Evolutionary conservation across 176 grass and related monocot genomes (phyloP).

Genomic region (Avena eriantha): DNA sequence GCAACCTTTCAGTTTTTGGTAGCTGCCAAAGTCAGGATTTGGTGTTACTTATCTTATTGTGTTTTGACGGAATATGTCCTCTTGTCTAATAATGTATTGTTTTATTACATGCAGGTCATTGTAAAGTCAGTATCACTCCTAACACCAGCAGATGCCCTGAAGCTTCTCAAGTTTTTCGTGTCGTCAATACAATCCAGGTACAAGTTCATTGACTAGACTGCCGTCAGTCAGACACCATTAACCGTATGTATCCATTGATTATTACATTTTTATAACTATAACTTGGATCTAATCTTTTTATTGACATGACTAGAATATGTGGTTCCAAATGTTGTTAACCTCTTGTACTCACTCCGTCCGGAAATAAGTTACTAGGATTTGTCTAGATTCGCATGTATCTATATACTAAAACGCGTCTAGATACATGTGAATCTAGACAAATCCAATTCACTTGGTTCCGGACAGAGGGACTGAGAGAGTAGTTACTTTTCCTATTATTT

Average conservation of each 20-base stretch:
- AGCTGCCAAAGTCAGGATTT: not conserved
- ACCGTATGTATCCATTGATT: conserved; percentile 11
- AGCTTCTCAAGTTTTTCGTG: conserved; percentile 84
- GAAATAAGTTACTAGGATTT: too few species aligned
- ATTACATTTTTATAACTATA: not conserved
- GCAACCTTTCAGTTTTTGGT: conserved; percentile 29
- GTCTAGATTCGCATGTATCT: too few species aligned
- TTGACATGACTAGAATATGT: not conserved
- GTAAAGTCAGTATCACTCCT: conserved; percentile 78
- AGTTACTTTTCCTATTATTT: not conserved
- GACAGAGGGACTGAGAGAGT: too few species aligned
- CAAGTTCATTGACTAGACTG: conserved; percentile 10
- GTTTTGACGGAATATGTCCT: conserved; percentile 15
- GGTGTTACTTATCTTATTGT: conserved; percentile 8
- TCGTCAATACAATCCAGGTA: conserved; percentile 81
- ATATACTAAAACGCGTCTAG: too few species aligned
- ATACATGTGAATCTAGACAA: too few species aligned
- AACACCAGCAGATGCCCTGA: conserved; percentile 72
- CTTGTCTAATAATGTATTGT: conserved; percentile 33
- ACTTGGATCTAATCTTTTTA: conserved; percentile 10
- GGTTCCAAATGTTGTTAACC: conserved; percentile 19
- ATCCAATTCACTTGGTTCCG: too few species aligned
- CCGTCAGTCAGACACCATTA: conserved; percentile 9
- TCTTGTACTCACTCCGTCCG: not conserved
- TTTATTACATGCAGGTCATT: conserved; percentile 69